phyloP scores from a whole-genome alignment of 352 stramenopile species.

The Phytopythium aichiense region DNA sequence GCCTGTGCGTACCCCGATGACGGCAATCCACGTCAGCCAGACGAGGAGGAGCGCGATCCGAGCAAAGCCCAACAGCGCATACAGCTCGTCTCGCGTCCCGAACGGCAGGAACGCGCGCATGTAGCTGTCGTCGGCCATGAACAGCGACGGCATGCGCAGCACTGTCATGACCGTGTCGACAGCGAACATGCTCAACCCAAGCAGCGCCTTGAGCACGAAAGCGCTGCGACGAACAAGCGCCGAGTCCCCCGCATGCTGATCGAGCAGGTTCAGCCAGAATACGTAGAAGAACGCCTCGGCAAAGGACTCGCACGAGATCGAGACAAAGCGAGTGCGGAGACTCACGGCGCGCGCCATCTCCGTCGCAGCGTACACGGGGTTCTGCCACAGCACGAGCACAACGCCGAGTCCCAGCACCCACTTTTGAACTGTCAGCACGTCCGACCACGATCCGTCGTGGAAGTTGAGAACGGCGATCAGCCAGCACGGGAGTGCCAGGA shows the following conservation, averaged over 20 bases:
- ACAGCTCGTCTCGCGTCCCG: constrained; percentile 36
- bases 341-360: constrained; percentile 52
- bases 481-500: constrained; percentile 71
- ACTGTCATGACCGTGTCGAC: constrained; percentile 61
- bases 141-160: constrained; percentile 59
- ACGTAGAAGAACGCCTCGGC: constrained; percentile 75
- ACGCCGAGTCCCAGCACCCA: constrained; percentile 65
- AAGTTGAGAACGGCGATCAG: constrained; percentile 59
- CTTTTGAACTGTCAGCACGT: constrained; percentile 63
- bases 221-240: constrained; percentile 18
- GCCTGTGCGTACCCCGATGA: constrained; percentile 49
- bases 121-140: constrained; percentile 14
- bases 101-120: constrained; percentile 1
- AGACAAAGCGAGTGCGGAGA: constrained; percentile 59
- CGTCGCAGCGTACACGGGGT: constrained; percentile 65
- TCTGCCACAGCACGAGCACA: constrained; percentile 81
- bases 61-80: constrained; percentile 61
- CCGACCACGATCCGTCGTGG: constrained; percentile 39
- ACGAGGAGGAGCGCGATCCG: constrained; percentile 51
- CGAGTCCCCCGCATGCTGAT: constrained; percentile 56
- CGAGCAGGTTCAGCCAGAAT: constrained; percentile 79
- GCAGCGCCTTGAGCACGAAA: constrained; percentile 25
- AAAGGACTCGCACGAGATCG: constrained; percentile 63
- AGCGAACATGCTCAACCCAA: constrained; percentile 33
- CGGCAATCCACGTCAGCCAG: constrained; percentile 74